Evolutionary conservation across 371 early-diverging fungal genomes (phyloP).

Genomic region (Fennellomyces sp.): DNA sequence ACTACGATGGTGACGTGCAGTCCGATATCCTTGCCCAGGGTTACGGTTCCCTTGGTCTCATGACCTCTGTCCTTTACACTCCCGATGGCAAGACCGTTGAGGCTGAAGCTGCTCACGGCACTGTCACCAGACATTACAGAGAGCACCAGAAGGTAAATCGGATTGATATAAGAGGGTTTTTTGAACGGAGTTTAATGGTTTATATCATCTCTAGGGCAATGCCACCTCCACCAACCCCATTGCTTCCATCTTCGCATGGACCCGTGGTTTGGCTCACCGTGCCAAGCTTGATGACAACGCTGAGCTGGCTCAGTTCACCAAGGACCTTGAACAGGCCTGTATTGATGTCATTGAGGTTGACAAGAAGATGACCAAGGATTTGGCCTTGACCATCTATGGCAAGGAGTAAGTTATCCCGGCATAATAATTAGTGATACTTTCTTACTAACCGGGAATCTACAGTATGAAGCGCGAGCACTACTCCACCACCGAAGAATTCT

Average conservation of each 20-base stretch:
- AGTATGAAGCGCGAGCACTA: conserved; percentile 74
- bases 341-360: conserved; percentile 86
- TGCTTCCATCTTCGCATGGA: conserved; percentile 98
- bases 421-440: no score
- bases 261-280: conserved; percentile 94
- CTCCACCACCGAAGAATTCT: conserved; percentile 81
- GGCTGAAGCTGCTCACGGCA: conserved; percentile 97
- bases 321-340: conserved; percentile 87
- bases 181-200: not conserved
- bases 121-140: conserved; percentile 97
- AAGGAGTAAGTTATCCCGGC: conserved; percentile 66
- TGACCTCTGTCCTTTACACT: conserved; percentile 95
- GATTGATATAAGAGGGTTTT: not conserved
- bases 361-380: conserved; percentile 95
- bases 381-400: conserved; percentile 93
- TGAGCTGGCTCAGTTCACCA: conserved; percentile 75
- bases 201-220: conserved; percentile 51
- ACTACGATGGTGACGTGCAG: conserved; percentile 95
- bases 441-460: conserved; percentile 1
- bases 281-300: conserved; percentile 89
- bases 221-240: conserved; percentile 95
- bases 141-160: conserved; percentile 85
- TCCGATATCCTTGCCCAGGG: conserved; percentile 97
- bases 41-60: conserved; percentile 89
- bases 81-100: conserved; percentile 96